Conservation (phyloP, 192 early-diverging fungal genomes). For the Dispira simplex region DNA sequence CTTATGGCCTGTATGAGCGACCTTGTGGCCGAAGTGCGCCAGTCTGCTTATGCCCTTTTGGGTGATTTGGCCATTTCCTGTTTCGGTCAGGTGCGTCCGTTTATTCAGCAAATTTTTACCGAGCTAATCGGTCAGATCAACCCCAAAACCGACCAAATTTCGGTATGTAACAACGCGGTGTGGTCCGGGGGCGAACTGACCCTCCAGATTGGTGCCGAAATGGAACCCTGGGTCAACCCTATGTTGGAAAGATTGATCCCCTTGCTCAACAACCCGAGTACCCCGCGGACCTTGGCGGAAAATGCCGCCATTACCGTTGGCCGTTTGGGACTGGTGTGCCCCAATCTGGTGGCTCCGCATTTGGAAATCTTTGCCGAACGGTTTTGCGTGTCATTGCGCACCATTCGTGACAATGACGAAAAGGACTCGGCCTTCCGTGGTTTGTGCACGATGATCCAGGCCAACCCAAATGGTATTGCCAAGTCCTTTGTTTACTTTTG, state of each 20-base stretch:
- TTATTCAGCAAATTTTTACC: conserved; percentile 64
- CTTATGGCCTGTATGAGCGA: conserved; percentile 71
- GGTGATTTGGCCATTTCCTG: conserved; percentile 92
- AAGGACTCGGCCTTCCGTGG: conserved; percentile 95
- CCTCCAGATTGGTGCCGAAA: conserved; percentile 61
- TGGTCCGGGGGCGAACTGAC: conserved; percentile 98
- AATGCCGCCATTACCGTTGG: conserved; percentile 97
- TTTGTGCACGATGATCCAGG: conserved; percentile 79
- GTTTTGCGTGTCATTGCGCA: conserved; percentile 67
- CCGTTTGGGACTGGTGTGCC: conserved; percentile 81
- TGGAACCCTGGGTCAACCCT: conserved; percentile 63
- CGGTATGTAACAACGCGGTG: conserved; percentile 94
- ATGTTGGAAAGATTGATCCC: conserved; percentile 75
- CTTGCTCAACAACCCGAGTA: conserved; percentile 49
- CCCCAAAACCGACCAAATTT: conserved; percentile 53
- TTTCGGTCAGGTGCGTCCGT: conserved; percentile 70
- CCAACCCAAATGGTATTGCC: conserved; percentile 73
- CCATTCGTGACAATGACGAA: conserved; percentile 87
- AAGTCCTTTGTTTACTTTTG: conserved; percentile 62
- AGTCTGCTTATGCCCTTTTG: conserved; percentile 89
- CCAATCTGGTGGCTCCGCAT: conserved; percentile 68
- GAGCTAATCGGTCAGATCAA: conserved; percentile 60
- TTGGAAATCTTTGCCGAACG: conserved; percentile 66
- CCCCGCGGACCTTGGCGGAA: conserved; percentile 68
- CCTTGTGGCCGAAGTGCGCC: conserved; percentile 66